Evolutionary conservation across 202 grass and related monocot genomes (phyloP), one percentile per base, ranked within the genome.

Genomic region (Zizania palustris): DNA sequence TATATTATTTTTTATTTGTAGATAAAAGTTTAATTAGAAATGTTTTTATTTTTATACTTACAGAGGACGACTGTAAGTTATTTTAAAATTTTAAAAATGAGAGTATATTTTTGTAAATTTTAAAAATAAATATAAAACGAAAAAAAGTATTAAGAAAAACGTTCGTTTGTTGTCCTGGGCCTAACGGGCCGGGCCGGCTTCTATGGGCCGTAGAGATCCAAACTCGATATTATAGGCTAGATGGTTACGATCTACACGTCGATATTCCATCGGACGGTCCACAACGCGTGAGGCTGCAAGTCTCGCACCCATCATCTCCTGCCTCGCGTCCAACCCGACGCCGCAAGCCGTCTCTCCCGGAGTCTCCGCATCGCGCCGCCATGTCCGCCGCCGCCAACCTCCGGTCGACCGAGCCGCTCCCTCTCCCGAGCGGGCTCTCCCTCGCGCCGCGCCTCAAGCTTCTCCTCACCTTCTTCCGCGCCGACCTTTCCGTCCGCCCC

Each of bases 401-500:
- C 34, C 60, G 87, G 9, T 74, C 85, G 6, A 90, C 77, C 3
- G 85, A 95, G 83, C 59, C 75, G 22, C 70, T 90, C 38, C 69
- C 88, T 56, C 83, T 95, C 13, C 85, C 85, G 1, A 72, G 78
- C 73, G 73, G 67, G 6, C 87, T 98, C 54, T 88, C 83, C 18
- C 87, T 98, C n/a, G 68, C 67, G 33, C 89, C 87, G 60, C 91
- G 89, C 36, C 72, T 95, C 8, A 98, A 90, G 83, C 78, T 98
- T 7, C 85, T 86, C 11, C 91, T 98, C 45, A 88, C 87, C 80
- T 90, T 98, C 89, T 89, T 90, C 83, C 91, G 89, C 16, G 78
- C 85, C 43, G 91, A 95, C 65, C 87, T 72, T 12, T 84, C 85
- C 19, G 80, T 98, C 61, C 83, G 82, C 50, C 91, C 95, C 62